Conservation (phyloP, 257 asterid genomes). For the Solanum dulcamara region DNA sequence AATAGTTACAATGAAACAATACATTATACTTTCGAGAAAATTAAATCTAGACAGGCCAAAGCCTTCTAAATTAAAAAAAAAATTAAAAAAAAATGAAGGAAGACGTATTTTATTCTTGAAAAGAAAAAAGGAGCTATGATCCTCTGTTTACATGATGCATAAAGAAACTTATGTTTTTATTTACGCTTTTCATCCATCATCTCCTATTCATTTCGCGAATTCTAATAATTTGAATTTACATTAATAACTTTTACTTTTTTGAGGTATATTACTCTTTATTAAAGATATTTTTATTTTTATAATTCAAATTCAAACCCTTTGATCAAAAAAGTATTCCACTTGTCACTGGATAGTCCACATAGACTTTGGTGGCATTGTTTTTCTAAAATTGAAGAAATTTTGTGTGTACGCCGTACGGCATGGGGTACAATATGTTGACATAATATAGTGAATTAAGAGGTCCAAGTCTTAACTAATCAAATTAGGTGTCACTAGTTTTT, state of each 20-base stretch:
- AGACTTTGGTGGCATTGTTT: neutral
- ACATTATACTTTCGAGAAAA: neutral
- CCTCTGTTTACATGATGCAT: neutral
- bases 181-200: too few relatives aligned
- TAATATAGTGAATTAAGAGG: neutral
- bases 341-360: neutral
- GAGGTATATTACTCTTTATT: too few relatives aligned
- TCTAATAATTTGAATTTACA: too few relatives aligned
- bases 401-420: neutral
- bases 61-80: neutral
- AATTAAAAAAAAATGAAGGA: neutral
- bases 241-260: too few relatives aligned
- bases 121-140: neutral
- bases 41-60: neutral
- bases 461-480: slow-evolving; percentile 7
- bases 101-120: too few relatives aligned
- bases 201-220: neutral
- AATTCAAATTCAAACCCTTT: too few relatives aligned
- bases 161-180: neutral
- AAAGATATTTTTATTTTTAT: too few relatives aligned
- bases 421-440: slow-evolving; percentile 1
- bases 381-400: neutral
- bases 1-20: neutral
- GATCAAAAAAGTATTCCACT: neutral
- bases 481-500: neutral